A percentile compares a stretch with the other conserved stretches of the same genome.
phyloP scores from a whole-genome alignment of 2,329 filamentous ascomycete species.

The Fusarium vanettenii region DNA sequence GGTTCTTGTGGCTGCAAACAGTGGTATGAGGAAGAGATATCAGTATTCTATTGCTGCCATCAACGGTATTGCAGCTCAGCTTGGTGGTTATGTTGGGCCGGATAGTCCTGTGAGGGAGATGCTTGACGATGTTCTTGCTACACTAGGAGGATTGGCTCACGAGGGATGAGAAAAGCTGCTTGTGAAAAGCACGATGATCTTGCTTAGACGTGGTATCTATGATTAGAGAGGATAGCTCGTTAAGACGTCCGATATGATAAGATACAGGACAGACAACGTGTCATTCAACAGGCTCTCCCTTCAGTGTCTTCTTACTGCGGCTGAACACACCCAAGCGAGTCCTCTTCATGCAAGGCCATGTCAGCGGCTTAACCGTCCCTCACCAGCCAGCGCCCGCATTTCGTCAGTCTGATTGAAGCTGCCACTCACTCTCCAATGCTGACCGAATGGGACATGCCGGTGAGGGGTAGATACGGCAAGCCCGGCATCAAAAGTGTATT shows the following conservation, averaged over 20 bases:
- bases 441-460: constrained; percentile 9
- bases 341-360: constrained; percentile 1
- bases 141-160: constrained; percentile 41
- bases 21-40: constrained; percentile 62
- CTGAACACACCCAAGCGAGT: neutral
- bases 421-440: neutral
- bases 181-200: neutral
- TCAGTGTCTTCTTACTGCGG: neutral
- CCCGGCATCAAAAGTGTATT: constrained; percentile 14
- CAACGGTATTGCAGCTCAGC: constrained; percentile 57
- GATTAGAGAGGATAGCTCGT: neutral
- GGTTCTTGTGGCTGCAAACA: constrained; percentile 59
- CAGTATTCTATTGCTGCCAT: constrained; percentile 63
- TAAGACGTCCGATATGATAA: neutral
- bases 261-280: neutral
- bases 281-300: neutral
- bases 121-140: constrained; percentile 58
- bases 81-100: constrained; percentile 49
- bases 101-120: constrained; percentile 52
- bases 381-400: constrained; percentile 13
- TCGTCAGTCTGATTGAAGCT: constrained; percentile 37
- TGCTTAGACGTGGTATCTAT: neutral
- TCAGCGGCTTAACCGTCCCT: constrained; percentile 35
- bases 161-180: constrained; percentile 1
- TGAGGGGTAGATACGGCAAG: constrained; percentile 38